These are phyloP conservation scores for Sporisorium graminicola DNA, from an alignment of 1,284 basidiomycete species.

Conservation along the genomic window DNA sequence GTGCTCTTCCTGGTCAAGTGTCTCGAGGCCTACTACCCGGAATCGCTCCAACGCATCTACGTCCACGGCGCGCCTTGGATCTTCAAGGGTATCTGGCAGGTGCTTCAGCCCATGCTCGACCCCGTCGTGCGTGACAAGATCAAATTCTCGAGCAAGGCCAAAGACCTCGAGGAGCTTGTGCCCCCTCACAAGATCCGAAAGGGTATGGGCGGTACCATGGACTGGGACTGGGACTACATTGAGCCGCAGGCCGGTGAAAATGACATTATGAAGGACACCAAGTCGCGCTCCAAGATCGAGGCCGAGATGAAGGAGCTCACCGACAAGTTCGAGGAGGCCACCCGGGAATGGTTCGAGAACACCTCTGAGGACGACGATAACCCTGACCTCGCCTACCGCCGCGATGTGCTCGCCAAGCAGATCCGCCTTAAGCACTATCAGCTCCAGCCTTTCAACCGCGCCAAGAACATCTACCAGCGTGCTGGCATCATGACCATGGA, in stretches of 20 bases:
- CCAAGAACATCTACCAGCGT: constrained; percentile 66
- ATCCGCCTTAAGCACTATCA: constrained; percentile 67
- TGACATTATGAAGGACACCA: constrained; percentile 63
- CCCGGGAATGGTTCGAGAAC: constrained; percentile 60
- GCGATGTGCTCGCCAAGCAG: constrained; percentile 64
- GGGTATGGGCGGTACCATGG: constrained; percentile 69
- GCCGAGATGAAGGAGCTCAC: constrained; percentile 61
- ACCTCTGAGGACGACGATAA: constrained; percentile 50
- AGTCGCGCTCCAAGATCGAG: constrained; percentile 60
- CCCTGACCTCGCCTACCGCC: constrained; percentile 54
- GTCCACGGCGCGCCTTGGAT: constrained; percentile 69
- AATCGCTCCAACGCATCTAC: constrained; percentile 69
- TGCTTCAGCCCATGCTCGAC: constrained; percentile 68
- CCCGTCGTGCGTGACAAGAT: constrained; percentile 69
- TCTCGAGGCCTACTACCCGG: constrained; percentile 69
- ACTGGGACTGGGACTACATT: constrained; percentile 69
- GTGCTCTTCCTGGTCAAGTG: constrained; percentile 69
- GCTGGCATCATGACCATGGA: constrained; percentile 62
- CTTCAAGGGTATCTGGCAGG: constrained; percentile 69
- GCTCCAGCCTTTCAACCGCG: constrained; percentile 62
- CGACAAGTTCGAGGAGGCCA: constrained; percentile 60
- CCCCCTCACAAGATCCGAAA: constrained; percentile 62
- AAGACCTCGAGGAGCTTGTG: constrained; percentile 64
- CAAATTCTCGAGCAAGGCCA: constrained; percentile 67
- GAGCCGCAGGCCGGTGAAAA: constrained; percentile 68